Percentiles rank a stretch among this genome's conserved stretches.
phyloP scores from a whole-genome alignment of 2,329 filamentous ascomycete species.

The Paraphaeosphaeria minitans region DNA sequence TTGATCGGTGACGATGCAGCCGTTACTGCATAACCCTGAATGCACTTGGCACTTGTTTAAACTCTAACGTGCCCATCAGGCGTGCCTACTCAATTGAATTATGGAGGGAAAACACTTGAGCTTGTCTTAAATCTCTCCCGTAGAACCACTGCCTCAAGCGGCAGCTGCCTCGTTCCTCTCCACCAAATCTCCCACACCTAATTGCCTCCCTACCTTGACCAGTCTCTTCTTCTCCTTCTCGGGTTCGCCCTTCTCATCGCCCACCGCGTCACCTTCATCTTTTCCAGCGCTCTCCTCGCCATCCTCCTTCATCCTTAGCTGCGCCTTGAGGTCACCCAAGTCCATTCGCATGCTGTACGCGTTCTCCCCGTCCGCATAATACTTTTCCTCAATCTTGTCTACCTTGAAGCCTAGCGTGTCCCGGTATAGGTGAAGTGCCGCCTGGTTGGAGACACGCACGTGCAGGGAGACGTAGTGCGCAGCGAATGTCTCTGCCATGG shows the following conservation, averaged over 20 bases:
- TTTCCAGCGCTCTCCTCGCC: constrained; percentile 46
- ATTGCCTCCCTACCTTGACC: constrained; percentile 77
- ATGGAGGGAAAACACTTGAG: background rate
- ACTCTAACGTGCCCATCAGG: background rate
- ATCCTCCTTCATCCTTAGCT: constrained; percentile 53
- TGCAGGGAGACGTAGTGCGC: constrained; percentile 94
- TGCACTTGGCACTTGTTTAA: background rate
- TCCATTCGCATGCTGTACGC: constrained; percentile 94
- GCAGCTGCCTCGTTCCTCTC: constrained; percentile 65
- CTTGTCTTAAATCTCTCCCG: background rate
- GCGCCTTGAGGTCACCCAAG: constrained; percentile 63
- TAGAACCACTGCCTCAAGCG: constrained; percentile 9
- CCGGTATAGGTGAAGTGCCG: constrained; percentile 89
- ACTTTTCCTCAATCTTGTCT: constrained; percentile 84
- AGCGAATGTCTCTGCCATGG: constrained; percentile 94
- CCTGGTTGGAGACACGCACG: constrained; percentile 91
- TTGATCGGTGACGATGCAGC: background rate
- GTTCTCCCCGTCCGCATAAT: constrained; percentile 98
- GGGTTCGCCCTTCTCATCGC: constrained; percentile 38
- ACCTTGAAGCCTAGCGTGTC: constrained; percentile 89
- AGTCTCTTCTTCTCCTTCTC: constrained; percentile 58
- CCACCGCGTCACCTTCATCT: constrained; percentile 44
- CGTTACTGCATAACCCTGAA: background rate
- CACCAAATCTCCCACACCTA: constrained; percentile 78
- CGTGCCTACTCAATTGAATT: background rate